These are phyloP conservation scores for Tetrapisispora phaffii DNA, from an alignment of 805 yeast genomes.

Conservation along the genomic window DNA sequence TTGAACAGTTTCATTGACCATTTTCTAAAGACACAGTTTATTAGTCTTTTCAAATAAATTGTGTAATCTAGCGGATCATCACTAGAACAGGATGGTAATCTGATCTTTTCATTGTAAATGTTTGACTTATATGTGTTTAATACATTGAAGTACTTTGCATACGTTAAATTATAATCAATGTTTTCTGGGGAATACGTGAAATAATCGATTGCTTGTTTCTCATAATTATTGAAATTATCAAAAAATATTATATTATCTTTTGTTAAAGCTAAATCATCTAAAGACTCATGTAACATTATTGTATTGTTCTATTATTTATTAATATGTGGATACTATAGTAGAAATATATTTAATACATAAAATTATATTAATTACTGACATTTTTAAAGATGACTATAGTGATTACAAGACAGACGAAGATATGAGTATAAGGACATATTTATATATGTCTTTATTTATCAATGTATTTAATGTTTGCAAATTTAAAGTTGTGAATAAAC, in stretches of 20 bases:
- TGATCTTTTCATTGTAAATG: not conserved
- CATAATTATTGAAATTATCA: constrained; percentile 27
- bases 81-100: constrained; percentile 28
- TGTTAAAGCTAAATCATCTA: constrained; percentile 26
- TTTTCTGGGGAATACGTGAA: constrained; percentile 6
- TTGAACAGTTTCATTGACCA: constrained; percentile 77
- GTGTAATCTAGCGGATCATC: constrained; percentile 25
- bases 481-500: too few species aligned
- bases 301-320: too few species aligned
- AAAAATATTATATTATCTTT: constrained; percentile 23
- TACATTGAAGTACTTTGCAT: not conserved
- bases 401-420: too few species aligned
- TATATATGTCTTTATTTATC: too few species aligned
- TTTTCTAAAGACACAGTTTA: constrained; percentile 88
- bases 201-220: constrained; percentile 24
- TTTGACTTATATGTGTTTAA: not conserved
- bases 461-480: too few species aligned
- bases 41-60: constrained; percentile 41
- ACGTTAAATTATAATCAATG: not conserved
- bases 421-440: too few species aligned
- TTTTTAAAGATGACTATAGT: too few species aligned
- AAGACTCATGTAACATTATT: constrained; percentile 5
- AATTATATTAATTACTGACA: too few species aligned
- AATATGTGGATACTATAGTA: too few species aligned
- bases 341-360: too few species aligned